These are phyloP conservation scores for Penicillium rolfsii DNA, from an alignment of 2,329 filamentous ascomycete species.

Conservation along the genomic window DNA sequence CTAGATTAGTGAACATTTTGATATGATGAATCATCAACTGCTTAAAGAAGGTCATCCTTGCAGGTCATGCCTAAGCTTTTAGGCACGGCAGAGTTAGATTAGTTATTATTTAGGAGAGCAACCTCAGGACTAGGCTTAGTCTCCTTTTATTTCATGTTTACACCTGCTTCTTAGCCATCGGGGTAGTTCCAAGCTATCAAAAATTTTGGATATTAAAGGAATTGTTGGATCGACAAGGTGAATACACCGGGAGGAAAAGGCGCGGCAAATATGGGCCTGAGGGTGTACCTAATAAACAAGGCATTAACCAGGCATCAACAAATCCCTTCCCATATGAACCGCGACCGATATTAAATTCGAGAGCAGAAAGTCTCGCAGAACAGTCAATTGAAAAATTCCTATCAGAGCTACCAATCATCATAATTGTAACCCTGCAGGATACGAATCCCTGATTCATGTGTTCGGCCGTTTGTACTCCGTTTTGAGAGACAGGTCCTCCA, in stretches of 20 bases:
- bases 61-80: background rate
- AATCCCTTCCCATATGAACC: background rate
- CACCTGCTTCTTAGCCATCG: background rate
- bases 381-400: background rate
- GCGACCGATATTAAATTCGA: background rate
- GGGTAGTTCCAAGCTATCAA: background rate
- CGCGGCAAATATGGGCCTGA: no score
- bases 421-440: background rate
- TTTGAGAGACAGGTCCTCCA: background rate
- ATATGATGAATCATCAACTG: background rate
- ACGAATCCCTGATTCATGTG: background rate
- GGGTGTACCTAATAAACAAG: background rate
- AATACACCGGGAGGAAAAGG: no score
- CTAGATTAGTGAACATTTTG: background rate
- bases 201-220: background rate
- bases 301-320: background rate
- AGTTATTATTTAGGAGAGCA: background rate
- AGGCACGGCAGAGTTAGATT: no score
- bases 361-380: background rate
- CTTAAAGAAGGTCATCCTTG: background rate
- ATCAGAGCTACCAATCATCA: background rate
- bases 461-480: background rate
- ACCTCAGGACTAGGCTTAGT: background rate
- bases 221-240: no score
- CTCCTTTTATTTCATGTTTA: background rate